Conservation (phyloP, 106 monocot species). For the Alisma plantagoaquatica region DNA sequence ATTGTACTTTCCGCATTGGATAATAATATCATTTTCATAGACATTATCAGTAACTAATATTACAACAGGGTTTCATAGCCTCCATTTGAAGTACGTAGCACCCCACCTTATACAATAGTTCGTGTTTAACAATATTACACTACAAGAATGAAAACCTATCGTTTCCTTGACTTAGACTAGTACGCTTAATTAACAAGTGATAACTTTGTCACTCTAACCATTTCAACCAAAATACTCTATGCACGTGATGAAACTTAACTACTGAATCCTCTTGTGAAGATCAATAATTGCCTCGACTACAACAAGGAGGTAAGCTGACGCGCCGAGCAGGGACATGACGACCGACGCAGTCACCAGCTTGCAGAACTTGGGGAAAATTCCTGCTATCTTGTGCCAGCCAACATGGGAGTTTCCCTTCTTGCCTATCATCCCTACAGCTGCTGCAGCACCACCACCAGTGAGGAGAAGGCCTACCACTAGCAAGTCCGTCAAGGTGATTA, state of each 20-base stretch:
- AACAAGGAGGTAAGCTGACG: conserved; percentile 16
- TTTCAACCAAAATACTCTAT: not conserved
- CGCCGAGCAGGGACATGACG: conserved; percentile 19
- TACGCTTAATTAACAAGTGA: too few species aligned
- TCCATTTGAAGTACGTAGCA: too few species aligned
- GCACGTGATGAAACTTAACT: not conserved
- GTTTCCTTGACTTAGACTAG: too few species aligned
- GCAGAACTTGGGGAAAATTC: conserved; percentile 39
- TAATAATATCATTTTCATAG: too few species aligned
- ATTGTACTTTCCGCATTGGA: too few species aligned
- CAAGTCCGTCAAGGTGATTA: conserved; percentile 6
- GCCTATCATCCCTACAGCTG: conserved; percentile 37
- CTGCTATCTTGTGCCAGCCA: conserved; percentile 56
- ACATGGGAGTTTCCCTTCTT: conserved; percentile 38
- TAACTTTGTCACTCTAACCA: not conserved
- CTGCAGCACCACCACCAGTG: conserved; percentile 40
- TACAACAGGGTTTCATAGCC: too few species aligned
- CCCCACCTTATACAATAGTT: too few species aligned
- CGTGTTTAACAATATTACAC: too few species aligned
- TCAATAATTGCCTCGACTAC: conserved; percentile 14
- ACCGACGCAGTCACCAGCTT: conserved; percentile 8
- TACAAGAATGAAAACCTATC: too few species aligned
- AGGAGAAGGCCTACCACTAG: conserved; percentile 34
- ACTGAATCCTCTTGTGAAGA: conserved; percentile 21
- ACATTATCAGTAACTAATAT: too few species aligned